Conservation (phyloP, 192 early-diverging fungal species). For the Rhizoclosmatium globosum region DNA sequence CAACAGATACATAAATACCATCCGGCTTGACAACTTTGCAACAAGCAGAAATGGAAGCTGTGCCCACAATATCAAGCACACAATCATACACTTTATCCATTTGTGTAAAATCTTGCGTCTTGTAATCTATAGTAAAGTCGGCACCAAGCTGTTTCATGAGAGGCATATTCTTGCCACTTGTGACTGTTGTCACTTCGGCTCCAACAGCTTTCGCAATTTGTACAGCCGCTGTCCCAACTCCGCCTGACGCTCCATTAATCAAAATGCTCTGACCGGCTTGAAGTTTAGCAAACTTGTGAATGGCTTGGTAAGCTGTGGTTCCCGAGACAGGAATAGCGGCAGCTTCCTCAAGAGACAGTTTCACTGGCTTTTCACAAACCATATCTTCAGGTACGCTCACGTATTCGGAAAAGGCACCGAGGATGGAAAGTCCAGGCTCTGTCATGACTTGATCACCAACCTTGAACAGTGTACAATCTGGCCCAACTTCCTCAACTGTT, state of each 20-base stretch:
- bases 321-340: constrained; percentile 80
- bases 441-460: not conserved
- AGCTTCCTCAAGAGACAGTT: constrained; percentile 78
- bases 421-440: not conserved
- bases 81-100: not conserved
- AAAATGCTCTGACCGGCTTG: constrained; percentile 77
- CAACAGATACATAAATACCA: not conserved
- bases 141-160: not conserved
- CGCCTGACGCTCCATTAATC: constrained; percentile 89
- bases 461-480: not conserved
- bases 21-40: not conserved
- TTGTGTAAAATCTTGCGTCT: not conserved
- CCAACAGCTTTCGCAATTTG: constrained; percentile 63
- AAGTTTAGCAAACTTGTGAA: constrained; percentile 80
- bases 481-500: not conserved
- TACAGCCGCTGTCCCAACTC: constrained; percentile 87
- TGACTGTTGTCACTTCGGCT: not conserved
- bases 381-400: not conserved
- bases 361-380: constrained; percentile 48
- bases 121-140: not conserved
- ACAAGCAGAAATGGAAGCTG: not conserved
- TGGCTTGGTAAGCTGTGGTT: constrained; percentile 81
- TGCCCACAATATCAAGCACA: not conserved
- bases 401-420: not conserved
- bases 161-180: not conserved